A percentile compares a stretch with the other conserved stretches of the same genome.
Evolutionary conservation across 1,284 basidiomycete species (phyloP).

Genomic region (Sporisorium graminicola): DNA sequence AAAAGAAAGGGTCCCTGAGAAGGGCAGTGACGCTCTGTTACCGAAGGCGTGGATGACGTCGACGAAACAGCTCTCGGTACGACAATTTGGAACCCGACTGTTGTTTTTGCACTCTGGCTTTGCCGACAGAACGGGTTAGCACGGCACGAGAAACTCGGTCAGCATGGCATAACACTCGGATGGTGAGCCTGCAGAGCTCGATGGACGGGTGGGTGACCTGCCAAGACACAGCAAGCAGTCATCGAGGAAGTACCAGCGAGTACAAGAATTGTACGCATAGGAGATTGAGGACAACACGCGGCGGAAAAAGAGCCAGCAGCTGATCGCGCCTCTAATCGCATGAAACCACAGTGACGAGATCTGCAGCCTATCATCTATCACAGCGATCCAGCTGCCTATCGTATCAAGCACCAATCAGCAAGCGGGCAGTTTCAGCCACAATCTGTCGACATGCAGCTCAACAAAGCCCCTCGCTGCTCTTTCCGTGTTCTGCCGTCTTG

Average conservation of each 20-base stretch:
- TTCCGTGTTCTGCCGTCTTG: neutral
- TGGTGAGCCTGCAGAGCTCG: neutral
- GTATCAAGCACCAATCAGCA: neutral
- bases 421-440: neutral
- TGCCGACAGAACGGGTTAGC: constrained; percentile 1
- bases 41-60: constrained; percentile 1
- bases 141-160: neutral
- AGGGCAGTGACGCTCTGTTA: neutral
- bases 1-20: neutral
- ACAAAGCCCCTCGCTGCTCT: neutral
- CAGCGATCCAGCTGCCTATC: no score
- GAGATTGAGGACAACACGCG: neutral
- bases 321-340: neutral
- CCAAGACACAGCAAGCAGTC: no score
- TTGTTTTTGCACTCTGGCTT: neutral
- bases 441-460: neutral
- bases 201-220: no score
- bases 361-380: constrained; percentile 10
- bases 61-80: neutral
- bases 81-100: neutral
- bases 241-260: neutral
- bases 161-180: neutral
- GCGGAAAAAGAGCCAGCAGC: no score
- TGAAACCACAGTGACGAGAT: neutral
- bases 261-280: no score